These are phyloP conservation scores for Penicillium sp. DNA, from an alignment of 2,329 filamentous ascomycete species.

Conservation along the genomic window DNA sequence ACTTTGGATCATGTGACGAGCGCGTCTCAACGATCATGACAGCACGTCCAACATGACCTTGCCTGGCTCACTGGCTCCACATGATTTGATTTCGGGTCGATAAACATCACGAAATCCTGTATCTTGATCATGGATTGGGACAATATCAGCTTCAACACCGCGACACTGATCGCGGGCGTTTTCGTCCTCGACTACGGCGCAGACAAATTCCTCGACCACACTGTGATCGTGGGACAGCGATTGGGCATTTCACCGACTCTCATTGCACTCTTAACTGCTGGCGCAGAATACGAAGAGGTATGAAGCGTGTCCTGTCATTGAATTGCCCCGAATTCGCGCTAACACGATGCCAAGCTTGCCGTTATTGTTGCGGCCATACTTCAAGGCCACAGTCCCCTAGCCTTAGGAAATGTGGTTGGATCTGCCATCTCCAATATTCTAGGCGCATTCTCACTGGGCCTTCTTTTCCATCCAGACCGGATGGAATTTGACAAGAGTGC, in stretches of 20 bases:
- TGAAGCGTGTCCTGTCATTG: background rate
- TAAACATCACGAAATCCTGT: too few species aligned
- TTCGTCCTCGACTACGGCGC: constrained; percentile 57
- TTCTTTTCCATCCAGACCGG: constrained; percentile 45
- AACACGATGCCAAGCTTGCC: constrained; percentile 40
- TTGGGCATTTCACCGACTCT: constrained; percentile 51
- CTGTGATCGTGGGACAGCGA: constrained; percentile 50
- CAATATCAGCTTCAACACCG: constrained; percentile 41
- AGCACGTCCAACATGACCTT: background rate
- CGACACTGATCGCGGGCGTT: constrained; percentile 44
- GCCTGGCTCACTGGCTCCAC: too few species aligned
- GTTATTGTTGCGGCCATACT: constrained; percentile 54
- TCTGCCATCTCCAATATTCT: constrained; percentile 59
- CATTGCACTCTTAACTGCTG: constrained; percentile 56
- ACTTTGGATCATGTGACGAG: background rate
- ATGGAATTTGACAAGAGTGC: constrained; percentile 52
- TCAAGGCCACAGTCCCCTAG: constrained; percentile 51
- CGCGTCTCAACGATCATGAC: background rate
- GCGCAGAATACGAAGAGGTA: constrained; percentile 60
- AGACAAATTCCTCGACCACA: constrained; percentile 57
- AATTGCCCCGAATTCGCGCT: background rate
- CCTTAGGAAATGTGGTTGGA: constrained; percentile 59
- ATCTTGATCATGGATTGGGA: constrained; percentile 3
- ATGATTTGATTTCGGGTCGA: too few species aligned
- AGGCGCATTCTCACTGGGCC: constrained; percentile 57